phyloP scores from a whole-genome alignment of 2,329 filamentous ascomycete genomes.

The Aureobasidium subglaciale region DNA sequence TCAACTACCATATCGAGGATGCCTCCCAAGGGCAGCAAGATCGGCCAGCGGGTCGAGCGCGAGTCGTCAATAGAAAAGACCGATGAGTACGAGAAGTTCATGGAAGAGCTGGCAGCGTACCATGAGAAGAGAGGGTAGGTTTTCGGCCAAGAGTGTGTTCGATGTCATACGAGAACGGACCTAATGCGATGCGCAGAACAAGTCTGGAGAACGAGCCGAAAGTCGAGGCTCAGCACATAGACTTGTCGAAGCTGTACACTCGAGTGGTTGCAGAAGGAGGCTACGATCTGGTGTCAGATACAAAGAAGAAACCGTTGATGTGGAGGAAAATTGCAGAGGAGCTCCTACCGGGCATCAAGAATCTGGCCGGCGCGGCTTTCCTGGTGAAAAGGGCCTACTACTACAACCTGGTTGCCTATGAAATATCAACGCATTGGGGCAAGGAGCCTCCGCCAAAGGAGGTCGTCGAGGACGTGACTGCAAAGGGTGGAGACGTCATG shows the following conservation, averaged over 20 bases:
- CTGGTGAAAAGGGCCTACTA: conserved; percentile 83
- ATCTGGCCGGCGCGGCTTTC: conserved; percentile 78
- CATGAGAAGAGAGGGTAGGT: conserved; percentile 67
- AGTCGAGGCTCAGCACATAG: conserved; percentile 67
- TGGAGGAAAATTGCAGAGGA: conserved; percentile 76
- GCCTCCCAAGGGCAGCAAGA: conserved; percentile 21
- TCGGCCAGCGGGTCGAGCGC: conserved; percentile 30
- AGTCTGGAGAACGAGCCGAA: conserved; percentile 73
- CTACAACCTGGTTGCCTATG: conserved; percentile 80
- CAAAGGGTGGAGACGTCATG: conserved; percentile 74
- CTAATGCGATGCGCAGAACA: conserved; percentile 42
- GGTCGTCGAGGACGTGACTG: conserved; percentile 72
- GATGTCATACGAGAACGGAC: background rate
- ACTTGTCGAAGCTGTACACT: conserved; percentile 72
- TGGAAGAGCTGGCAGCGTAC: conserved; percentile 63
- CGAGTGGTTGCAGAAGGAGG: conserved; percentile 70
- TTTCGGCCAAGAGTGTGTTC: background rate
- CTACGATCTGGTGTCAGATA: conserved; percentile 67
- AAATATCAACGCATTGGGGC: conserved; percentile 70
- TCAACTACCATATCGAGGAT: too few relatives aligned
- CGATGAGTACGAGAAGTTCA: conserved; percentile 70
- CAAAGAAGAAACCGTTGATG: conserved; percentile 69
- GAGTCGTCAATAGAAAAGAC: conserved; percentile 43
- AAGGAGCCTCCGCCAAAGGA: conserved; percentile 81
- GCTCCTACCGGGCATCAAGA: conserved; percentile 65